Evolutionary conservation across 192 early-diverging fungal genomes (phyloP).

Genomic region (Podila minutissima): DNA sequence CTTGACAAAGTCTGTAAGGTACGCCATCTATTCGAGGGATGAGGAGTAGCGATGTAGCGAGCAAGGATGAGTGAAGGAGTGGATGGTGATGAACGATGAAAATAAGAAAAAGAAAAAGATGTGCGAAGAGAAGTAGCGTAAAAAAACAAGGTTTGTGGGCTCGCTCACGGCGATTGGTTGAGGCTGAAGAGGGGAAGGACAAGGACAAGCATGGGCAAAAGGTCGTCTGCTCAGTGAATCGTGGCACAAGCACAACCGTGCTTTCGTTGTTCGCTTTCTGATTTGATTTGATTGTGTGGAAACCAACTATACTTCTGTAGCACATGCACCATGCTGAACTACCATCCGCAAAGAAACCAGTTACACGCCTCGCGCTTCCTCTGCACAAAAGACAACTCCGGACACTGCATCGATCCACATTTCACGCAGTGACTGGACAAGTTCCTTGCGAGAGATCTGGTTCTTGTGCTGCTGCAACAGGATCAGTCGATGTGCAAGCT

Average conservation of each 20-base stretch:
- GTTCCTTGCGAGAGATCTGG: conserved; percentile 1
- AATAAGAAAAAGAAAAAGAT: neutral
- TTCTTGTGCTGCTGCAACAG: conserved; percentile 6
- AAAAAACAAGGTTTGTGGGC: neutral
- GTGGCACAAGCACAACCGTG: no score
- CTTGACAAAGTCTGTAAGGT: conserved; percentile 53
- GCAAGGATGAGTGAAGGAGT: neutral
- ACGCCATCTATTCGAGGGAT: conserved; percentile 23
- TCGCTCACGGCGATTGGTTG: no score
- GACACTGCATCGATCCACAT: conserved; percentile 14
- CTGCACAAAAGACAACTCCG: neutral
- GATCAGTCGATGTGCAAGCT: conserved; percentile 22
- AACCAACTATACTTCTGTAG: no score
- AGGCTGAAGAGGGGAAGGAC: no score
- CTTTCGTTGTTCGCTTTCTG: no score
- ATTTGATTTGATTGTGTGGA: no score
- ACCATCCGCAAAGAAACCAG: no score
- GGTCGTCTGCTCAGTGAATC: no score
- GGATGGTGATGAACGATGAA: neutral
- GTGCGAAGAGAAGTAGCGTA: neutral
- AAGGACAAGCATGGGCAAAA: no score
- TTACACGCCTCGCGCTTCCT: neutral
- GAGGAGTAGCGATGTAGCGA: neutral
- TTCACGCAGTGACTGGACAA: neutral
- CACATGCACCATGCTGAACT: no score